phyloP scores from a whole-genome alignment of 2,329 filamentous ascomycete genomes.

The Seiridium cupressi region DNA sequence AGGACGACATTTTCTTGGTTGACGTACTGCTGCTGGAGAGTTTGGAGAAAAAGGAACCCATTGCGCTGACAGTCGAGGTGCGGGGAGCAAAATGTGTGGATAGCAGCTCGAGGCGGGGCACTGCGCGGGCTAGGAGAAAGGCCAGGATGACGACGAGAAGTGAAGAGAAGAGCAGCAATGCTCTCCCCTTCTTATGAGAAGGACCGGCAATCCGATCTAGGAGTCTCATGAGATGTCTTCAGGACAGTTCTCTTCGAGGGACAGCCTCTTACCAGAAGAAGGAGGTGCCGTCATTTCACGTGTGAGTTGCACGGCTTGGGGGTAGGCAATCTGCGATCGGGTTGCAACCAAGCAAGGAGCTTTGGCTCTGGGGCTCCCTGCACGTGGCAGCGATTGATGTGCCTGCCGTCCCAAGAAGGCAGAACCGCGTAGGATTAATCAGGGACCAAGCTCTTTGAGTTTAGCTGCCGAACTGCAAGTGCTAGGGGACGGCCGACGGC shows the following conservation, averaged over 20 bases:
- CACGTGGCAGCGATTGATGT: neutral
- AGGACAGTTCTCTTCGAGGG: neutral
- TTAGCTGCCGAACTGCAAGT: neutral
- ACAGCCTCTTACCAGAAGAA: conserved; percentile 2
- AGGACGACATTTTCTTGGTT: conserved; percentile 33
- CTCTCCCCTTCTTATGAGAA: conserved; percentile 1
- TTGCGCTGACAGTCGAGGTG: neutral
- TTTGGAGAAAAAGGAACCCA: conserved; percentile 5
- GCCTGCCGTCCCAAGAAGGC: conserved; percentile 6
- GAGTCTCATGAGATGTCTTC: neutral
- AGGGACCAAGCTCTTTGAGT: neutral
- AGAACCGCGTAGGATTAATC: too few species aligned
- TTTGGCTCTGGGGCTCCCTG: neutral
- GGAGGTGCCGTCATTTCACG: conserved; percentile 3
- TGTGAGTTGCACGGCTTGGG: neutral
- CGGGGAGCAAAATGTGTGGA: conserved; percentile 20
- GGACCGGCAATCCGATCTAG: neutral
- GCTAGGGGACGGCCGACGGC: neutral
- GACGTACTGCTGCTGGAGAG: neutral
- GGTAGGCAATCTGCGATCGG: neutral
- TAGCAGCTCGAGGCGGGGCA: conserved; percentile 27
- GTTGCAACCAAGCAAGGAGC: neutral
- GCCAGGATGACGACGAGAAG: conserved; percentile 24
- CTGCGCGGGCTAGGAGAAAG: conserved; percentile 21
- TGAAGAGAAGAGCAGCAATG: conserved; percentile 16